Conservation (phyloP, 495 filamentous ascomycete genomes). For the Annulohypoxylon stygium region DNA sequence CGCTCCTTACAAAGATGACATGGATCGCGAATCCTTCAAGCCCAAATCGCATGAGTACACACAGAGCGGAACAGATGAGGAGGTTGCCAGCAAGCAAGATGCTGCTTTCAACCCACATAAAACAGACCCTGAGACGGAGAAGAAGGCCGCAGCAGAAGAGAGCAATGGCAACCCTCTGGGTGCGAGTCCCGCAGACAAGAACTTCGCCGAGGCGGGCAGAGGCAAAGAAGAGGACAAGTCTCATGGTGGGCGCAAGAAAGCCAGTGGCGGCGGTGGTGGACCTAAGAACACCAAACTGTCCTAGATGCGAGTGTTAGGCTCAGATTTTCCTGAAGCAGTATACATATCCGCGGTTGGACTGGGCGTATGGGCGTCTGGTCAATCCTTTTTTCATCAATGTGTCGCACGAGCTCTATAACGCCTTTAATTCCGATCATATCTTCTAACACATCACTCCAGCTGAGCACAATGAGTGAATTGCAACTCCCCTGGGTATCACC, state of each 20-base stretch:
- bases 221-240: conserved; percentile 28
- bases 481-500: conserved; percentile 40
- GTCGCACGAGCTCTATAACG: conserved; percentile 13
- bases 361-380: conserved; percentile 11
- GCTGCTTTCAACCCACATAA: conserved; percentile 57
- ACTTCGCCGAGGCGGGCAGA: conserved; percentile 43
- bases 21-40: conserved; percentile 59
- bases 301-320: neutral
- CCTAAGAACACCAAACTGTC: conserved; percentile 46
- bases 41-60: conserved; percentile 56
- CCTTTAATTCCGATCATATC: conserved; percentile 3
- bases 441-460: neutral
- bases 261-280: conserved; percentile 38
- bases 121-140: conserved; percentile 57
- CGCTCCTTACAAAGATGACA: conserved; percentile 54
- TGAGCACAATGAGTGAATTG: conserved; percentile 5
- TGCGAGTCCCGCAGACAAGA: conserved; percentile 55
- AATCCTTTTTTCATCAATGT: conserved; percentile 8
- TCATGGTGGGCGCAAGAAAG: conserved; percentile 44
- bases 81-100: conserved; percentile 53
- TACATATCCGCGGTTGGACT: neutral
- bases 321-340: neutral
- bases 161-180: conserved; percentile 56
- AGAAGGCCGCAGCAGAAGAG: conserved; percentile 38
- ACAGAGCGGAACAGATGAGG: conserved; percentile 54